A percentile compares a stretch with the other conserved stretches of the same genome.
phyloP scores from a whole-genome alignment of 2,329 filamentous ascomycete species.

The Stachybotrys chlorohalonatus region DNA sequence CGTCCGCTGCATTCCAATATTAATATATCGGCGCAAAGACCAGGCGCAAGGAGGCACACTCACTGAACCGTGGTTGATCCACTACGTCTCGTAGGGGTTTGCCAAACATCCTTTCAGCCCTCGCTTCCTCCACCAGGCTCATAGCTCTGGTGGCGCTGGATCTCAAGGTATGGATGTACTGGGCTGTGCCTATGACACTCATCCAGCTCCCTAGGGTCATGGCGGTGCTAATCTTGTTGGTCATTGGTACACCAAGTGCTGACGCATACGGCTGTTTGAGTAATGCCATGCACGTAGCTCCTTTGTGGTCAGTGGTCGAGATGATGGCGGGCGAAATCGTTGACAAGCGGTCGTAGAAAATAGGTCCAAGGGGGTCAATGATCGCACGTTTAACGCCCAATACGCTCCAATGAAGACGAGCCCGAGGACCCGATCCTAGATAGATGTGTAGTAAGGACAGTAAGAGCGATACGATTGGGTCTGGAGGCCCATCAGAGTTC shows the following conservation, averaged over 20 bases:
- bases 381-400: neutral
- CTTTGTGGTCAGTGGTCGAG: constrained; percentile 19
- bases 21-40: neutral
- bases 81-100: constrained; percentile 30
- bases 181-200: constrained; percentile 37
- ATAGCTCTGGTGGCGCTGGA: constrained; percentile 43
- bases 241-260: constrained; percentile 38
- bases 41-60: constrained; percentile 15
- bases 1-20: constrained; percentile 24
- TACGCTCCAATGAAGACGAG: neutral
- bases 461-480: neutral
- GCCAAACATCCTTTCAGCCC: constrained; percentile 33
- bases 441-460: neutral
- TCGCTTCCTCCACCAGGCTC: constrained; percentile 41
- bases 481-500: neutral
- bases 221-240: constrained; percentile 31
- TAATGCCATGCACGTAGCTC: constrained; percentile 28
- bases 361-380: neutral
- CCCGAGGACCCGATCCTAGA: neutral
- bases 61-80: constrained; percentile 37
- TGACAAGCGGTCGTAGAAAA: neutral
- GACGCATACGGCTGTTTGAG: constrained; percentile 35
- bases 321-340: constrained; percentile 35
- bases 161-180: constrained; percentile 33
- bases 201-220: constrained; percentile 41